A percentile compares a stretch with the other conserved stretches of the same genome.
These are phyloP conservation scores for Lunularia cruciata DNA, from an alignment of 225 moss, liverwort and hornwort genomes.

Conservation along the genomic window DNA sequence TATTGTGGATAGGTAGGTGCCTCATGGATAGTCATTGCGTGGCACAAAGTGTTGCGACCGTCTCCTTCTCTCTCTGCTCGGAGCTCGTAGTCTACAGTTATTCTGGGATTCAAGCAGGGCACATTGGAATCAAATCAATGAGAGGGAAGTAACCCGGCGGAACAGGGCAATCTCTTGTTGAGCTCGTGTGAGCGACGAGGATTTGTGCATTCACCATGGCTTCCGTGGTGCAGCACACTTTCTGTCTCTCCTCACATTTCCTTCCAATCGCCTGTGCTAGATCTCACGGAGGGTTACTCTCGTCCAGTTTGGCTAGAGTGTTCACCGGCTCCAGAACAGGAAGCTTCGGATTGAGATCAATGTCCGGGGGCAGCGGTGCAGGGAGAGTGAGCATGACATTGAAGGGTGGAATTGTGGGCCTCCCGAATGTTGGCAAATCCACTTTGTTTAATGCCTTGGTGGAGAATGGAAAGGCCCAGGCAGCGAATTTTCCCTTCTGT, in stretches of 20 bases:
- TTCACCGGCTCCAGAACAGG: conserved; percentile 27
- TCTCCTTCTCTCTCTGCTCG: too few relatives aligned
- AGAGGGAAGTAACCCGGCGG: too few relatives aligned
- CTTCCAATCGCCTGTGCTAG: conserved; percentile 40
- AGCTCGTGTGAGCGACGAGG: not conserved
- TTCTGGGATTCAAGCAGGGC: too few relatives aligned
- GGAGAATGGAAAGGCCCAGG: conserved; percentile 95
- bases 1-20: too few relatives aligned
- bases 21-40: too few relatives aligned
- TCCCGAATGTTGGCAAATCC: conserved; percentile 94
- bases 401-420: conserved; percentile 92
- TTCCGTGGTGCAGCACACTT: conserved; percentile 33
- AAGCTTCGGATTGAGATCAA: conserved; percentile 5
- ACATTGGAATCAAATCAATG: too few relatives aligned
- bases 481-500: conserved; percentile 97
- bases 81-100: too few relatives aligned
- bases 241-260: conserved; percentile 29
- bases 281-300: conserved; percentile 19
- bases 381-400: conserved; percentile 69
- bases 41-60: too few relatives aligned
- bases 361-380: conserved; percentile 19
- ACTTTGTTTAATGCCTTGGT: conserved; percentile 93
- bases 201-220: conserved; percentile 24
- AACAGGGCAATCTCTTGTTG: too few relatives aligned
- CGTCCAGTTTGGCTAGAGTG: conserved; percentile 1